Conservation (phyloP, 179 eudicot species). For the Kewa caespitosa region DNA sequence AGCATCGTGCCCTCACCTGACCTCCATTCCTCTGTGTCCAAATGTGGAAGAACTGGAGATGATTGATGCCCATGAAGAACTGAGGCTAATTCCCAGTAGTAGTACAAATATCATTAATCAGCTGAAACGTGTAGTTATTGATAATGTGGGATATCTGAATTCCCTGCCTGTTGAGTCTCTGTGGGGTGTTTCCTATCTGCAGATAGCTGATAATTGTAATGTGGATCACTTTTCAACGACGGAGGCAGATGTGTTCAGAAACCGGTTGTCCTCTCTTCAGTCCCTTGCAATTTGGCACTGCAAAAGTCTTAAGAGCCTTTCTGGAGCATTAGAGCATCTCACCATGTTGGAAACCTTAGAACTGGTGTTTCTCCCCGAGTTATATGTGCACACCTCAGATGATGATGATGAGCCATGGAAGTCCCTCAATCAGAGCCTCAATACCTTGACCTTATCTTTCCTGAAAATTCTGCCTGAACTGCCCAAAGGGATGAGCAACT, state of each 20-base stretch:
- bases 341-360: not conserved
- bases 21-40: conserved; percentile 17
- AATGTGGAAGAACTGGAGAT: conserved; percentile 14
- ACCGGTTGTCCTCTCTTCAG: too few species aligned
- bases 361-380: not conserved
- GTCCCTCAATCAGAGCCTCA: conserved; percentile 14
- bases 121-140: not conserved
- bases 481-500: conserved; percentile 20
- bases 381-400: not conserved
- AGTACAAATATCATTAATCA: too few species aligned
- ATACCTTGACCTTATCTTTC: not conserved
- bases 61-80: conserved; percentile 1
- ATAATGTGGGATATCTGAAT: conserved; percentile 7
- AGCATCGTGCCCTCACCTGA: not conserved
- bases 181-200: too few species aligned
- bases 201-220: too few species aligned
- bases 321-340: not conserved
- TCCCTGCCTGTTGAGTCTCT: not conserved
- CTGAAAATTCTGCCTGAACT: not conserved
- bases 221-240: too few species aligned
- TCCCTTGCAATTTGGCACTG: not conserved
- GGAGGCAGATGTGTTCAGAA: too few species aligned
- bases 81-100: not conserved
- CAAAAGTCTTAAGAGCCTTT: not conserved
- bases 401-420: conserved; percentile 15